Evolutionary conservation across 2,329 filamentous ascomycete species (phyloP), one percentile per base, ranked within the genome.

Genomic region (Seiridium unicorne): DNA sequence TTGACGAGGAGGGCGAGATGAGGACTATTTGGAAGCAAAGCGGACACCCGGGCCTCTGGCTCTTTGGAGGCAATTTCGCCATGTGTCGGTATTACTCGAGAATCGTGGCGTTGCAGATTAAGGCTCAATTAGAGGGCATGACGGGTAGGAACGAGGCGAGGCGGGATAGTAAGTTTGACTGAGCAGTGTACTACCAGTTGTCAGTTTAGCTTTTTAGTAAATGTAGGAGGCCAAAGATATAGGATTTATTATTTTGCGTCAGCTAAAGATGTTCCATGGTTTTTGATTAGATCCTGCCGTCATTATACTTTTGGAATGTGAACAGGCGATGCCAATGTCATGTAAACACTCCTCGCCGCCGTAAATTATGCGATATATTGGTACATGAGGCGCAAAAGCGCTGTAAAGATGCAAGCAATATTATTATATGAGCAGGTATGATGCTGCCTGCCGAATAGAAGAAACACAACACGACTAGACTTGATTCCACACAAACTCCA

Each of bases 21-120:
- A 76, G 82, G 6, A 80, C 72, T 44, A 83, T 84, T 63, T 89
- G 85, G 85, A 81, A 82, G 60, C 76, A 76, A 18, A 87, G 80
- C 31, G 86, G 86, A 0, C 85, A 89, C 58, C 84, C 84, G 0
- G 85, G 86, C 0, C 85, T 90, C 61, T 90, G 86, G 87, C 85
- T 85, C 63, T 85, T 88, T 63, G 86, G 85, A 0, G 87, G 88
- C 1, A 89, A 88, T 62, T 67, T 90, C 44, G 85, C 85, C 0
- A 71, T 89, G 56, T 88, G 84, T 60, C 77, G 87, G 13, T 85
- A 84, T 48, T 89, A 80, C 64, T 89, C 86, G 0, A 81, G 78
- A 49, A 57, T 83, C 2, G 59, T 85, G 61, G 83, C 81, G 0
- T 63, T 85, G 56, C 82, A 84, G 70, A 83, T 85, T 53, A 80